phyloP scores from a whole-genome alignment of 2,329 filamentous ascomycete species.

The Orbilia brochopaga region DNA sequence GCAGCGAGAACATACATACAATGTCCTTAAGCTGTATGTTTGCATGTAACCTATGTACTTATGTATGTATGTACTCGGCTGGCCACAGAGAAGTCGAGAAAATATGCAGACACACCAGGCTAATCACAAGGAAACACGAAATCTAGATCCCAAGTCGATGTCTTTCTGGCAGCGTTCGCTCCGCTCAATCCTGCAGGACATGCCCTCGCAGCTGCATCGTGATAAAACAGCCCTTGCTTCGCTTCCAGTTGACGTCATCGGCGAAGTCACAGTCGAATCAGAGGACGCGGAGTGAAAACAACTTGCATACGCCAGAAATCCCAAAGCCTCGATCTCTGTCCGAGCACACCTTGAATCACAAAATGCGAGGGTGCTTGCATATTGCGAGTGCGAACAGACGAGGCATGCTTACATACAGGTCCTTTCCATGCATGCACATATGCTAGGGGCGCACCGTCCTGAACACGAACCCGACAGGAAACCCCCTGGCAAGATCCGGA shows the following conservation, averaged over 20 bases:
- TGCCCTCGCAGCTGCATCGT: constrained; percentile 5
- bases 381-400: constrained; percentile 2
- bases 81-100: not conserved
- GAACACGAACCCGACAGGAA: not conserved
- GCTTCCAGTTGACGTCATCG: constrained; percentile 50
- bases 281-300: constrained; percentile 2
- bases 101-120: not conserved
- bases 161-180: not conserved
- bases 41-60: too few relatives aligned
- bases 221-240: constrained; percentile 36
- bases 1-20: too few relatives aligned
- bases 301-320: not conserved
- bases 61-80: too few relatives aligned
- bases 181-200: not conserved
- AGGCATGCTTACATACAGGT: not conserved
- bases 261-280: constrained; percentile 26
- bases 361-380: constrained; percentile 6
- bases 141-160: constrained; percentile 1
- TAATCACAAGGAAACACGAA: not conserved
- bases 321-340: constrained; percentile 27
- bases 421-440: too few relatives aligned
- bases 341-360: constrained; percentile 14
- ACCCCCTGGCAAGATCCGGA: not conserved
- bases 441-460: too few relatives aligned
- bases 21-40: too few relatives aligned